Conservation (phyloP, 2,329 filamentous ascomycete genomes). For the Beauveria pseudobassiana region DNA sequence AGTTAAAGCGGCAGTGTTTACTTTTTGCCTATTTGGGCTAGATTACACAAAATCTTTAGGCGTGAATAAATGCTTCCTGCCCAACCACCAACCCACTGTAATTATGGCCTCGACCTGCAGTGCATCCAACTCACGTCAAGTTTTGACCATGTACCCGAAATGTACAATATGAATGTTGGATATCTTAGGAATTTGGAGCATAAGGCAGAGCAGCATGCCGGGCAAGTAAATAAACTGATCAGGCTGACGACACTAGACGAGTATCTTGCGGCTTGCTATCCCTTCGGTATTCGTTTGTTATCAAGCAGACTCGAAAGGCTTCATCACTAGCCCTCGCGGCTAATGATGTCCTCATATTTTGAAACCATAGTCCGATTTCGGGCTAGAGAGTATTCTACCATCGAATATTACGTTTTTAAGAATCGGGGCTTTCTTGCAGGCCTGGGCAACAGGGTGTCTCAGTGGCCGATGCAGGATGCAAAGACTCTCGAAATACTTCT, state of each 20-base stretch:
- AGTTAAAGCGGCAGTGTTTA: no score
- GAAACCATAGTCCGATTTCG: neutral
- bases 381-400: neutral
- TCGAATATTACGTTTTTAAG: no score
- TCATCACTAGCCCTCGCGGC: neutral
- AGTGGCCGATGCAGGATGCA: constrained; percentile 18
- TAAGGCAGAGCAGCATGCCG: no score
- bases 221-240: neutral
- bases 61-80: no score
- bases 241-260: neutral
- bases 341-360: neutral
- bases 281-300: constrained; percentile 15
- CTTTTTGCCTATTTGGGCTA: no score
- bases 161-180: no score
- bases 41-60: no score
- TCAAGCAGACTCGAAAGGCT: neutral
- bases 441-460: constrained; percentile 17
- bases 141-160: no score
- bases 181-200: no score
- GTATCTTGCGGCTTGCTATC: neutral
- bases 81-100: no score
- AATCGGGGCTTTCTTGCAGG: neutral
- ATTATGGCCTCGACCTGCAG: no score
- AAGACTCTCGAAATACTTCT: constrained; percentile 24
- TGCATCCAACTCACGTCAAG: no score